These are phyloP conservation scores for Sicyos edulis DNA, from an alignment of 306 rosid genomes.

Conservation along the genomic window DNA sequence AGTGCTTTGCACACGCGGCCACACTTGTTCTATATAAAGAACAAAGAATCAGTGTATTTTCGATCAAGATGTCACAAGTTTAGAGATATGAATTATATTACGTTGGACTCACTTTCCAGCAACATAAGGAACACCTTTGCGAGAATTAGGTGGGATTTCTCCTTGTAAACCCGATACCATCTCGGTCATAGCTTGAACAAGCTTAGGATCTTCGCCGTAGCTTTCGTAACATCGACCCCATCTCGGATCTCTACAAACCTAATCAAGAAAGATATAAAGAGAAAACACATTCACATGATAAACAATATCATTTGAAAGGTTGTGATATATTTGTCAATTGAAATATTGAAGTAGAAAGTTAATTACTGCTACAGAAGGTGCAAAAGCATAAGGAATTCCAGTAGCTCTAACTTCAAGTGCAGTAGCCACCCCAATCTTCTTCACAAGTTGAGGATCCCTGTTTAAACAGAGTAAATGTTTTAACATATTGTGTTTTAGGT, in stretches of 20 bases:
- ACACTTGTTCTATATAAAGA: constrained; percentile 25
- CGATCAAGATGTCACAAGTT: background rate
- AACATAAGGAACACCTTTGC: background rate
- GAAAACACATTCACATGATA: background rate
- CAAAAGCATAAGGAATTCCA: constrained; percentile 2
- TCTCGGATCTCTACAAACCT: constrained; percentile 19
- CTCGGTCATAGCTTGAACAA: constrained; percentile 18
- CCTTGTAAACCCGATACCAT: constrained; percentile 16
- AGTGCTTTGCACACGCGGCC: constrained; percentile 36
- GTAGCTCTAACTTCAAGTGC: background rate
- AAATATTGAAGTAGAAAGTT: background rate
- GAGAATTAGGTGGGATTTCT: constrained; percentile 2
- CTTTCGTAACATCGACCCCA: constrained; percentile 20
- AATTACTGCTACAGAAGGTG: background rate
- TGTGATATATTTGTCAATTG: background rate
- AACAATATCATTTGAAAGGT: background rate
- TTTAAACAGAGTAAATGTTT: background rate
- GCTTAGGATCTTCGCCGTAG: background rate
- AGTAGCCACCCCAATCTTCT: background rate
- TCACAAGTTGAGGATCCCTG: background rate
- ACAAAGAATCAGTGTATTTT: background rate
- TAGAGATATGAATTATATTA: no score
- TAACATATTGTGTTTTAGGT: background rate
- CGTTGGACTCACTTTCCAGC: constrained; percentile 11
- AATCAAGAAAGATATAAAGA: background rate